These are phyloP conservation scores for Xylaria acuta DNA, from an alignment of 495 filamentous ascomycete genomes.

Conservation along the genomic window DNA sequence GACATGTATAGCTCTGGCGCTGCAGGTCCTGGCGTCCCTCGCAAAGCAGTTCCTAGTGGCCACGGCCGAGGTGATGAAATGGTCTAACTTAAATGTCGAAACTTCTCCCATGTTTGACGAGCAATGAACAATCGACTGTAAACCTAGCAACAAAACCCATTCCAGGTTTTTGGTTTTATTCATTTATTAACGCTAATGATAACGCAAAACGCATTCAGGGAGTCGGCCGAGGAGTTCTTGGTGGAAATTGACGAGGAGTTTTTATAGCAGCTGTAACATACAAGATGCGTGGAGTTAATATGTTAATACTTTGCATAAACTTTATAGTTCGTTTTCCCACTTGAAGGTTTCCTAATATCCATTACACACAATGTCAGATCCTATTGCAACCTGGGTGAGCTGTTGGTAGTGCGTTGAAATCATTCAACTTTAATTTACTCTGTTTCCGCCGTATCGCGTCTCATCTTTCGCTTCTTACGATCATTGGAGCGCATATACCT, in stretches of 20 bases:
- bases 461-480: neutral
- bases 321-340: neutral
- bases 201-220: neutral
- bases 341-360: no score
- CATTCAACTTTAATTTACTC: neutral
- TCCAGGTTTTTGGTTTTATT: neutral
- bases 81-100: conserved; percentile 25
- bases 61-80: conserved; percentile 35
- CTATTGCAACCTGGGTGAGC: neutral
- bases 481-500: conserved; percentile 22
- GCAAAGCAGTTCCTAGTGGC: conserved; percentile 35
- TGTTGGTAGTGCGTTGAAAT: neutral
- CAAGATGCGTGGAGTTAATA: neutral
- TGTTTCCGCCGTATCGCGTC: neutral
- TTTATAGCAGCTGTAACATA: neutral
- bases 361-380: neutral
- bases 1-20: conserved; percentile 8
- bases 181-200: neutral
- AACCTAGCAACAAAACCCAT: neutral
- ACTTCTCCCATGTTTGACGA: neutral
- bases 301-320: neutral
- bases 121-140: neutral
- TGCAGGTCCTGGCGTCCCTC: conserved; percentile 21
- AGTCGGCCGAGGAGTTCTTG: neutral
- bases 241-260: no score